phyloP scores from a whole-genome alignment of 768 basidiomycete species.

The Podaxis pistillaris region DNA sequence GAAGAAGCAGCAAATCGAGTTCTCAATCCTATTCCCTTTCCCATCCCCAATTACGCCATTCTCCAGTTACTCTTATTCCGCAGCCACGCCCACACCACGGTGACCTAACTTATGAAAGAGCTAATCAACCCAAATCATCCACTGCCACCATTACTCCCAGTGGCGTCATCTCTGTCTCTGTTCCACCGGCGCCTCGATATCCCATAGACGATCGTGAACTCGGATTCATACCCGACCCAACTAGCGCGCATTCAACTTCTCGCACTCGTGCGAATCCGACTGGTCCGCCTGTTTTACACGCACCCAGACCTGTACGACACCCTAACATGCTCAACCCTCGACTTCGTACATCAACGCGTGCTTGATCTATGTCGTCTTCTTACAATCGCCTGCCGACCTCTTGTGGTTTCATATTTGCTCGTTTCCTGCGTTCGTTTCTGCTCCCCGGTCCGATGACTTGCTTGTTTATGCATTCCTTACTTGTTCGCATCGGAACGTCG shows the following conservation, averaged over 20 bases:
- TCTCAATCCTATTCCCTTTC: conserved; percentile 3
- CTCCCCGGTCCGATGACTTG: not conserved
- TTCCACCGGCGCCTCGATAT: conserved; percentile 6
- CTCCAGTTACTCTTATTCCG: conserved; percentile 8
- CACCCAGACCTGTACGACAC: conserved; percentile 2
- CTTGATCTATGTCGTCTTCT: not conserved
- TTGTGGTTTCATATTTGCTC: not conserved
- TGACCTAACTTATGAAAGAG: conserved; percentile 1
- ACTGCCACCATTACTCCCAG: not conserved
- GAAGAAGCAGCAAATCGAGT: conserved; percentile 2
- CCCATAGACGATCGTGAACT: conserved; percentile 2
- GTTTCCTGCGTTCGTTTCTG: not conserved
- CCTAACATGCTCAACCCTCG: conserved; percentile 11
- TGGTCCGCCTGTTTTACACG: not conserved
- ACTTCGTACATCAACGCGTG: conserved; percentile 14
- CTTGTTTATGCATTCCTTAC: not conserved
- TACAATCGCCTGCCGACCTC: not conserved
- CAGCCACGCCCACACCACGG: not conserved
- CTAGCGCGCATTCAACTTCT: not conserved
- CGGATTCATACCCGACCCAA: not conserved
- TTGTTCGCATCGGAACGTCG: not conserved
- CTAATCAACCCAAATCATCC: not conserved
- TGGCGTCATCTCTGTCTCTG: conserved; percentile 1
- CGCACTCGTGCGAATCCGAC: not conserved
- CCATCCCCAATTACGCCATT: conserved; percentile 10